Evolutionary conservation across 805 yeast species (phyloP).

Genomic region (Candida railenensis): DNA sequence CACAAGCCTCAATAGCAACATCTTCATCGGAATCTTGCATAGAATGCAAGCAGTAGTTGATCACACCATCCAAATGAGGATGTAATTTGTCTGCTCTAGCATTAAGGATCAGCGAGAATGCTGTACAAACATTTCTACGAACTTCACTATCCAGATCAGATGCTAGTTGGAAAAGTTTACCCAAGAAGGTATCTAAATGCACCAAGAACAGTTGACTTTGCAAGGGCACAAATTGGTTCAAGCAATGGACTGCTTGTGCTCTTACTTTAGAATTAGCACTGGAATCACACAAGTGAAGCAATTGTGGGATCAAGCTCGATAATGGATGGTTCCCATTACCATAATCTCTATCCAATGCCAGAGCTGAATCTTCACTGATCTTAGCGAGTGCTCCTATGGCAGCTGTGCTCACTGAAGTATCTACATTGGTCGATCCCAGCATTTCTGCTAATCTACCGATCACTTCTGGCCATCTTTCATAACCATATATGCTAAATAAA

Average conservation of each 20-base stretch:
- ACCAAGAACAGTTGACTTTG: slow-evolving; percentile 64
- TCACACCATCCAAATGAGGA: slow-evolving; percentile 84
- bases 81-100: slow-evolving; percentile 75
- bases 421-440: slow-evolving; percentile 38
- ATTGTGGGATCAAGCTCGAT: slow-evolving; percentile 62
- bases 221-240: slow-evolving; percentile 72
- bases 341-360: slow-evolving; percentile 58
- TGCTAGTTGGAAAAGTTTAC: slow-evolving; percentile 68
- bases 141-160: slow-evolving; percentile 56
- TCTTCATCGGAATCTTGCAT: slow-evolving; percentile 58
- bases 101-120: slow-evolving; percentile 71
- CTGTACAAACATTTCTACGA: slow-evolving; percentile 71
- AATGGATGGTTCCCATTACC: slow-evolving; percentile 20
- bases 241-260: slow-evolving; percentile 63
- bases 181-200: slow-evolving; percentile 65
- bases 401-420: slow-evolving; percentile 26
- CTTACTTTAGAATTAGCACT: slow-evolving; percentile 48
- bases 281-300: slow-evolving; percentile 49
- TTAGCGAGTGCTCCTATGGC: slow-evolving; percentile 80
- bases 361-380: slow-evolving; percentile 85
- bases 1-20: slow-evolving; percentile 91
- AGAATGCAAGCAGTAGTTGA: slow-evolving; percentile 78
- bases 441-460: slow-evolving; percentile 68
- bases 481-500: slow-evolving; percentile 66
- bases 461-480: slow-evolving; percentile 70